Base-by-base conservation (phyloP, 441 rosid species). In the Aquilaria agallochum region DNA sequence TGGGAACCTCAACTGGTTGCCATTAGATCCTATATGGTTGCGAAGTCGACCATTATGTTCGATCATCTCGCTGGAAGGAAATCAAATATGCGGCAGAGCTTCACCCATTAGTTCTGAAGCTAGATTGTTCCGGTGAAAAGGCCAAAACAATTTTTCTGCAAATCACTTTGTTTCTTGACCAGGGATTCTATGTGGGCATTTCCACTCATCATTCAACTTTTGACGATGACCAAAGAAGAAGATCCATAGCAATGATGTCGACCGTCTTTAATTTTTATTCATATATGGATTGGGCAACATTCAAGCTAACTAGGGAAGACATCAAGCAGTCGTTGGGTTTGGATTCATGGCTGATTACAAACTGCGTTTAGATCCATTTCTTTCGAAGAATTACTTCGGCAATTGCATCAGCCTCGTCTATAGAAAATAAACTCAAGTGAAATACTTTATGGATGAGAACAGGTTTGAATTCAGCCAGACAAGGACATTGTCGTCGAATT, bases 331-430 rank as follows among this genome's bases (percentile, higher is more conserved):
- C 71, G 59, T 72, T 2, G 2, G 32, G 14, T 31, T 68, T 1
- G 20, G 57, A 3, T 60, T 71, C 33, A 13, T 71, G 0, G 83
- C 52, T 33, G 80, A 83, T 49, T 73, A 68, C 50, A 72, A 83
- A 34, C 34, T 54, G 11, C 68, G 83, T 1, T 7, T 76, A 13
- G 63, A 74, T 8, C 77, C 79, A 3, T 55, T 74, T 3, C 27
- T 69, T 0, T 72, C 74, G 7, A 9, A 13, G 49, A 78, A 72
- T 11, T 83, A 83, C 50, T 77, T 80, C 52, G 81, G 85, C 11
- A 78, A 74, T 15, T 76, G 76, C 45, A 8, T 68, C 15, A 56
- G 51, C 58, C 34, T 13, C 4, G 14, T 56, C 42, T 2, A n/a
- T 3, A 42, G 53, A 42, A 40, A 6, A 40, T 11, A 9, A 49